These are phyloP conservation scores for Podospora pseudocomata DNA, from an alignment of 495 filamentous ascomycete genomes.

Conservation along the genomic window DNA sequence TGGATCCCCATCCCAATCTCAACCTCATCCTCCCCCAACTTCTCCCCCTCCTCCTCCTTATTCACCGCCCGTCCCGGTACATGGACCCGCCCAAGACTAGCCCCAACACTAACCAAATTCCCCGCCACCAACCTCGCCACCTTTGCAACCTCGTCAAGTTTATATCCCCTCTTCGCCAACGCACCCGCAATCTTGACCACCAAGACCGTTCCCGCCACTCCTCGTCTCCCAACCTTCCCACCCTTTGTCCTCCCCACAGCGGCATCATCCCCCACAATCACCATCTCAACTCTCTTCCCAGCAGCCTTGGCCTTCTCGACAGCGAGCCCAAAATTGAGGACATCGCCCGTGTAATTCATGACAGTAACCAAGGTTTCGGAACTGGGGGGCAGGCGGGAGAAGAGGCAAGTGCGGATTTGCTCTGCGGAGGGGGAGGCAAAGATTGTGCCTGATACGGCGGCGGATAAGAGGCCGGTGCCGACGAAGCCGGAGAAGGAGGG, in stretches of 20 bases:
- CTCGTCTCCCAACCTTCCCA: slow-evolving; percentile 88
- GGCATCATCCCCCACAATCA: slow-evolving; percentile 93
- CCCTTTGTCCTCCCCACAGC: slow-evolving; percentile 78
- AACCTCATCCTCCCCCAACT: slow-evolving; percentile 65
- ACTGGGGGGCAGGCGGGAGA: slow-evolving; percentile 59
- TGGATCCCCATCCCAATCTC: slow-evolving; percentile 99
- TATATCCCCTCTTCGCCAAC: slow-evolving; percentile 67
- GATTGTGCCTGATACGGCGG: slow-evolving; percentile 86
- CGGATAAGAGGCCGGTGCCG: slow-evolving; percentile 71
- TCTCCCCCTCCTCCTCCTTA: slow-evolving; percentile 39
- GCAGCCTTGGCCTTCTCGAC: slow-evolving; percentile 87
- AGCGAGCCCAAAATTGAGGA: slow-evolving; percentile 92
- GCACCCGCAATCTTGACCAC: slow-evolving; percentile 88
- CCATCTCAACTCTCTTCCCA: slow-evolving; percentile 81
- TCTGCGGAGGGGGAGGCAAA: slow-evolving; percentile 86
- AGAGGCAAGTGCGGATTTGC: slow-evolving; percentile 76
- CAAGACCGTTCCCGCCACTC: slow-evolving; percentile 86
- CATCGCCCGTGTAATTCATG: slow-evolving; percentile 76
- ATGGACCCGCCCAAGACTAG: slow-evolving; percentile 84
- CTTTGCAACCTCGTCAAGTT: slow-evolving; percentile 61
- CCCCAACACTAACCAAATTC: slow-evolving; percentile 83
- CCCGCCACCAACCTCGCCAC: slow-evolving; percentile 67
- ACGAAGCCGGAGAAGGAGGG: slow-evolving; percentile 76
- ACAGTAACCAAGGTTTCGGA: slow-evolving; percentile 50
- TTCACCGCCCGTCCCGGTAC: slow-evolving; percentile 67